Evolutionary conservation across 1,139 yeast species (phyloP).

Genomic region (Wickerhamiella pararugosa): DNA sequence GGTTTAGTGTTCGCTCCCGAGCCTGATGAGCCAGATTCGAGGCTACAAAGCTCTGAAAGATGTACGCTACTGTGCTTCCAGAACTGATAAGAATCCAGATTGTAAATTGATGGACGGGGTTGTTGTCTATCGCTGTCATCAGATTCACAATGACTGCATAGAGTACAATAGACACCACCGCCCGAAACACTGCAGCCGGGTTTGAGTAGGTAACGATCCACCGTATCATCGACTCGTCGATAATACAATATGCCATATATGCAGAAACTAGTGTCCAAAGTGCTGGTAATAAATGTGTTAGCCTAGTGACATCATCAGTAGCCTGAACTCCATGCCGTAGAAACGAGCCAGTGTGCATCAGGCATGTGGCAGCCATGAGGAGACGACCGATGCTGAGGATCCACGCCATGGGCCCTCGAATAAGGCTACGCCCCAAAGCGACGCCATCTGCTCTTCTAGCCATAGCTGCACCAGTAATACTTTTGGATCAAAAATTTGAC

Average conservation of each 20-base stretch:
- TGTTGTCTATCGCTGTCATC: conserved; percentile 28
- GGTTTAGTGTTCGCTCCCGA: conserved; percentile 32
- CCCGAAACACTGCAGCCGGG: conserved; percentile 74
- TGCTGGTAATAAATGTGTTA: conserved; percentile 14
- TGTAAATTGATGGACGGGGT: conserved; percentile 58
- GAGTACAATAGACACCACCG: conserved; percentile 66
- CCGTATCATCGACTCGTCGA: conserved; percentile 81
- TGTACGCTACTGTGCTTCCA: conserved; percentile 66
- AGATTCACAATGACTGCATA: conserved; percentile 58
- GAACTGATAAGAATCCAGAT: conserved; percentile 88
- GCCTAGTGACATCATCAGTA: no score
- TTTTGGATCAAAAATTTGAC: not conserved
- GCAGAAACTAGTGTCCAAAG: conserved; percentile 60
- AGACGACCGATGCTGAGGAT: conserved; percentile 30
- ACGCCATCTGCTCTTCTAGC: conserved; percentile 8
- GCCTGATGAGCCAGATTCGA: conserved; percentile 54
- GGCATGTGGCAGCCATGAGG: conserved; percentile 19
- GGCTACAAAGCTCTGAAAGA: conserved; percentile 77
- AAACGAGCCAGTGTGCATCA: no score
- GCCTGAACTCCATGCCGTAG: no score
- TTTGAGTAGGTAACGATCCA: conserved; percentile 85
- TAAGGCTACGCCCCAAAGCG: conserved; percentile 8
- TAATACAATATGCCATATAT: conserved; percentile 65
- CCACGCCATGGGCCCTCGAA: conserved; percentile 13
- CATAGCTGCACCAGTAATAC: not conserved